Base-by-base conservation (phyloP, 179 eudicot genomes). In the Drosera spatulata region DNA sequence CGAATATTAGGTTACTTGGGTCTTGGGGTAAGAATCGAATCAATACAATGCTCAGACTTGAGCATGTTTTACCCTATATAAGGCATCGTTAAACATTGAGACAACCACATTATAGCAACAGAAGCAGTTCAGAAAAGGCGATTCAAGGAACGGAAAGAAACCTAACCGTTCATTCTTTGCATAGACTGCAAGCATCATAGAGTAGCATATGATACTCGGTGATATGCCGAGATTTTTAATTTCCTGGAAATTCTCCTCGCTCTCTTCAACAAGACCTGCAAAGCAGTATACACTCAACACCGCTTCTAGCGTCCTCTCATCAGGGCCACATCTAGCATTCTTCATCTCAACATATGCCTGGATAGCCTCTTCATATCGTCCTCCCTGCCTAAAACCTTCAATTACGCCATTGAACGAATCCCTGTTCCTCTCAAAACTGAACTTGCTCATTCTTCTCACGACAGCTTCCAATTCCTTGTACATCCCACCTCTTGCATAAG, bases 331-430 rank as follows among this genome's bases (percentile, higher is more conserved):
- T 69, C 80, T 78, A 14, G 73, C 86, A 69, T 80, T 85, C 64
- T 87, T 94, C 94, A 91, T 87, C 56, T 87, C 94, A 62, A 83
- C 93, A 57, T 85, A 91, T 64, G 86, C 83, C 66, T 83, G 83
- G 39, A 91, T 77, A 48, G 97, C 96, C 43, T 80, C 80, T 75
- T 91, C 96, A 73, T 76, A 91, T 61, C 80, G 82, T 10, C 97
- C 97, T 60, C 86, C 96, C 59, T 91, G 97, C 77, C 88, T 85
- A 79, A 69, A 84, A 68, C 91, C 96, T 80, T 85, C 96, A 59
- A 91, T 85, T 41, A 77, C 62, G 58, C 94, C 94, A 63, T 85
- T 82, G 65, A 81, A 87, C 2, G 84, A 67, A 62, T 80, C 85
- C 54, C 68, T 75, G 46, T 80, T 79, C 71, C 64, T 69, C 7